Conservation (phyloP, 2,329 filamentous ascomycete species). For the Alternaria solani region DNA sequence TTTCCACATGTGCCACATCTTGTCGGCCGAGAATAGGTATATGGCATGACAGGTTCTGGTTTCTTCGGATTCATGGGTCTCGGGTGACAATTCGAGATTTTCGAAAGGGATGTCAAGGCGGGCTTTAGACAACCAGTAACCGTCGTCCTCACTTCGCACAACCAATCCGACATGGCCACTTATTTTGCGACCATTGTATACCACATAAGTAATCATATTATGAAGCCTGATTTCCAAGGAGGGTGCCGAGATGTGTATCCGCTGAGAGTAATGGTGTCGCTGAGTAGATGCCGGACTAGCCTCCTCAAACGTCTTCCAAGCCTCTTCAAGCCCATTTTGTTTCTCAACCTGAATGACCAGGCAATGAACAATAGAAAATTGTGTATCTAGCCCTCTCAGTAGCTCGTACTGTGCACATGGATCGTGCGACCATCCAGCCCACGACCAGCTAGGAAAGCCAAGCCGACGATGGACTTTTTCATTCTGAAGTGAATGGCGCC, state of each 20-base stretch:
- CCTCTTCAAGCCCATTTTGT: neutral
- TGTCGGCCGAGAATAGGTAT: neutral
- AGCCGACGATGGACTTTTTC: neutral
- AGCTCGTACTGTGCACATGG: fast-evolving
- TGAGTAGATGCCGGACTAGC: neutral
- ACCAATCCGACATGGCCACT: neutral
- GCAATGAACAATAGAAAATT: neutral
- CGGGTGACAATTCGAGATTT: neutral
- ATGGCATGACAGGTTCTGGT: neutral
- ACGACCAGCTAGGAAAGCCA: neutral
- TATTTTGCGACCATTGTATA: neutral
- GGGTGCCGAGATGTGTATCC: neutral
- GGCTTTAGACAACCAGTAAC: neutral
- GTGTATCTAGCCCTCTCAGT: neutral
- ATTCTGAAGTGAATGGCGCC: neutral
- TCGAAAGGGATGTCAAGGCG: neutral
- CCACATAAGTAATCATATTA: neutral
- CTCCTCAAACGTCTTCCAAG: neutral
- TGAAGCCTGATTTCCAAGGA: neutral
- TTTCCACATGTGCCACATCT: neutral
- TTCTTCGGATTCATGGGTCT: fast-evolving
- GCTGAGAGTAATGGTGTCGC: neutral
- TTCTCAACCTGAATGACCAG: neutral
- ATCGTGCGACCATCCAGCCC: neutral
- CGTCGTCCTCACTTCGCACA: neutral